phyloP scores from a whole-genome alignment of 1,284 basidiomycete species.

The Puccinia horiana region DNA sequence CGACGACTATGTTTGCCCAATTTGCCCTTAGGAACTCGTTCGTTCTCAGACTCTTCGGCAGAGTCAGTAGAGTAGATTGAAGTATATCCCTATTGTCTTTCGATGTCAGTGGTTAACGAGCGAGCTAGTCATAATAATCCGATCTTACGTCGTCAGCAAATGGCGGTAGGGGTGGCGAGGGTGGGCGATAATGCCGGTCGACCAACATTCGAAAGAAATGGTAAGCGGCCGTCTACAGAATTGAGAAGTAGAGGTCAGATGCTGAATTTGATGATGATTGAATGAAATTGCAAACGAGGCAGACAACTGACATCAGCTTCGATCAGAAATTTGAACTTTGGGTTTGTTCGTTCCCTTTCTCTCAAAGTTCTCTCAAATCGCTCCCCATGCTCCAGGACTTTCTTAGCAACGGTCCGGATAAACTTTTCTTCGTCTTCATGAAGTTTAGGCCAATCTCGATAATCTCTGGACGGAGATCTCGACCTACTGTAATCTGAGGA shows the following conservation, averaged over 20 bases:
- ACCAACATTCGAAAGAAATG: conserved; percentile 76
- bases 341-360: conserved; percentile 75
- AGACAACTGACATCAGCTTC: conserved; percentile 66
- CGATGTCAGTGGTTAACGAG: background rate
- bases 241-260: conserved; percentile 7
- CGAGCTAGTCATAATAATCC: background rate
- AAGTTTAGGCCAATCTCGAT: conserved; percentile 63
- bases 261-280: conserved; percentile 23
- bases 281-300: background rate
- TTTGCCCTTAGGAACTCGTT: conserved; percentile 69
- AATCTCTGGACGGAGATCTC: conserved; percentile 51
- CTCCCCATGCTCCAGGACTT: conserved; percentile 76
- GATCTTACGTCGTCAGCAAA: conserved; percentile 79
- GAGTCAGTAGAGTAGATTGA: conserved; percentile 92
- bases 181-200: conserved; percentile 66
- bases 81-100: conserved; percentile 71
- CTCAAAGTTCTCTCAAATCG: conserved; percentile 74
- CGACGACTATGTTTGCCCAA: conserved; percentile 76
- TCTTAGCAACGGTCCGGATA: conserved; percentile 77
- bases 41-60: conserved; percentile 86
- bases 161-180: conserved; percentile 64
- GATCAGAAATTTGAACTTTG: conserved; percentile 77
- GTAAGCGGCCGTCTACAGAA: conserved; percentile 71
- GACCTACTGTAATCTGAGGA: conserved; percentile 20
- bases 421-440: conserved; percentile 74